Evolutionary conservation across 2,329 filamentous ascomycete genomes (phyloP).

Genomic region (Pseudogymnoascus sp.): DNA sequence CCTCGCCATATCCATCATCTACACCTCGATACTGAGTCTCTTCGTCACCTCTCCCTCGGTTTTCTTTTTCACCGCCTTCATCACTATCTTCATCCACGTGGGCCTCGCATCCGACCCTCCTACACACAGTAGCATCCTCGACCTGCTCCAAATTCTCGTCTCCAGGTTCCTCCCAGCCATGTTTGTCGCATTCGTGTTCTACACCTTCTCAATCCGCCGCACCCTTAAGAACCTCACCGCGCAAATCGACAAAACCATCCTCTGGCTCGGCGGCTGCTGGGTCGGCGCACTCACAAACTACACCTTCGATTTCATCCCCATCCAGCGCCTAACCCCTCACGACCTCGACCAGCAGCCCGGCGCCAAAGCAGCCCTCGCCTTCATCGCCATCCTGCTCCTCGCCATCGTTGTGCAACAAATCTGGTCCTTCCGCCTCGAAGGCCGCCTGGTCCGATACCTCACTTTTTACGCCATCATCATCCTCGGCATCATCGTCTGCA

Average conservation of each 20-base stretch:
- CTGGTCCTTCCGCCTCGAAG: conserved; percentile 80
- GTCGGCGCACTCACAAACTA: conserved; percentile 89
- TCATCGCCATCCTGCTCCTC: conserved; percentile 66
- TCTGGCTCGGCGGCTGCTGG: conserved; percentile 89
- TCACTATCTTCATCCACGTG: conserved; percentile 80
- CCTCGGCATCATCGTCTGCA: conserved; percentile 57
- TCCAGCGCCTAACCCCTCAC: conserved; percentile 82
- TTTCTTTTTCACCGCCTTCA: conserved; percentile 80
- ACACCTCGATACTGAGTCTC: conserved; percentile 69
- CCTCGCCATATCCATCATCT: conserved; percentile 71
- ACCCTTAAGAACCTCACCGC: conserved; percentile 66
- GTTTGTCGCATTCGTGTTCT: conserved; percentile 83
- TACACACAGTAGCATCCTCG: conserved; percentile 55
- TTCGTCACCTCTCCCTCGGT: conserved; percentile 71
- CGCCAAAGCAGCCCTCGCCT: conserved; percentile 71
- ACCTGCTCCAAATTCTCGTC: conserved; percentile 67
- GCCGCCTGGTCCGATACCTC: conserved; percentile 68
- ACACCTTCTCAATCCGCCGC: conserved; percentile 66
- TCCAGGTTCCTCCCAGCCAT: conserved; percentile 80
- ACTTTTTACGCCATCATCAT: conserved; percentile 67
- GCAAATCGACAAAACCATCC: conserved; percentile 79
- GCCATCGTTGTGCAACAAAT: conserved; percentile 66
- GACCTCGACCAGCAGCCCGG: conserved; percentile 86
- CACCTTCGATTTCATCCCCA: conserved; percentile 89
- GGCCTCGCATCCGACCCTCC: conserved; percentile 86